Percentiles rank a stretch among this genome's conserved stretches.
Evolutionary conservation across 768 basidiomycete species (phyloP).

Genomic region (Boletus fagicola): DNA sequence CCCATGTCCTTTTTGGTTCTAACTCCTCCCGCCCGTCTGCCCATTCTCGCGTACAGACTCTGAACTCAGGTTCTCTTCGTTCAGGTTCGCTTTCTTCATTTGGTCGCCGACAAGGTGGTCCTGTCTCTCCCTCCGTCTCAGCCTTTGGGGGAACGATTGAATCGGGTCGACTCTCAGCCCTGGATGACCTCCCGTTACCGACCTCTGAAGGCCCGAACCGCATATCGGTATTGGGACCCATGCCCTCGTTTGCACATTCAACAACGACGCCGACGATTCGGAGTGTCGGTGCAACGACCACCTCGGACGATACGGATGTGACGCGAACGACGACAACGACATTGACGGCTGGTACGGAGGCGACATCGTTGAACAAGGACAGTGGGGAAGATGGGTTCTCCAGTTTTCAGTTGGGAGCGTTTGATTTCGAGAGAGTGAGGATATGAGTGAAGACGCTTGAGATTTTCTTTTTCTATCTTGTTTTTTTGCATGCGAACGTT

Average conservation of each 20-base stretch:
- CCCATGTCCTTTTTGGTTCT: slow-evolving; percentile 47
- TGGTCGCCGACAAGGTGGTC: slow-evolving; percentile 38
- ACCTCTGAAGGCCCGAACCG: slow-evolving; percentile 21
- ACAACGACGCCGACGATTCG: slow-evolving; percentile 31
- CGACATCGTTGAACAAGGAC: slow-evolving; percentile 9
- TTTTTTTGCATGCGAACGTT: slow-evolving; percentile 2
- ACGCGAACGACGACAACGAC: slow-evolving; percentile 25
- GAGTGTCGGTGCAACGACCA: slow-evolving; percentile 32
- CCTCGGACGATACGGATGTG: slow-evolving; percentile 31
- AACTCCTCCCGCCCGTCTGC: slow-evolving; percentile 54
- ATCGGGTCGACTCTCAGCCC: slow-evolving; percentile 21
- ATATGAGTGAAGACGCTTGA: background rate
- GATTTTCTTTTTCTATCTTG: background rate
- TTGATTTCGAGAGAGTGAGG: slow-evolving; percentile 24
- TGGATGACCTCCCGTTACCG: slow-evolving; percentile 22
- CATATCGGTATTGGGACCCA: slow-evolving; percentile 30
- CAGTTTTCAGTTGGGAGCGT: slow-evolving; percentile 13
- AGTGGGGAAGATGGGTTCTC: slow-evolving; percentile 10
- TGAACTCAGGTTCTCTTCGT: slow-evolving; percentile 41
- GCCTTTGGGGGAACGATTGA: slow-evolving; percentile 42
- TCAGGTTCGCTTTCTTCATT: slow-evolving; percentile 56
- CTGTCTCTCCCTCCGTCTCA: slow-evolving; percentile 49
- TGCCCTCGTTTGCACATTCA: slow-evolving; percentile 33
- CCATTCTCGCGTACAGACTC: slow-evolving; percentile 37
- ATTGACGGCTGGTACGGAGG: slow-evolving; percentile 17